Base-by-base conservation (phyloP, 2,329 filamentous ascomycete species). In the Akanthomyces dipterigenus region DNA sequence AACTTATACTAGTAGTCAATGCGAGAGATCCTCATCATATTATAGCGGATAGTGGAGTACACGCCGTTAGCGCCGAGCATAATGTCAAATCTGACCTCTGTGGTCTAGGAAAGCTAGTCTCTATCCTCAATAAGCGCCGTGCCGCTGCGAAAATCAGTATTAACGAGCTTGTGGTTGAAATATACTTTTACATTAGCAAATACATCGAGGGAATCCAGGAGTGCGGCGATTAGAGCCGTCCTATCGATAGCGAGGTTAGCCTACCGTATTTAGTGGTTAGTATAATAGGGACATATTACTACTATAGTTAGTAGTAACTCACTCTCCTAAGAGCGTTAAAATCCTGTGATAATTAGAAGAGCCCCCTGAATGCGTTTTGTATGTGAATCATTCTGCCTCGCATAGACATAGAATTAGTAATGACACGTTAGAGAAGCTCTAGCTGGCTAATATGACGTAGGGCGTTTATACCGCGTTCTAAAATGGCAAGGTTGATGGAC, bases 381-480 rank as follows among this genome's bases (percentile, higher is more conserved):
- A 90, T 86, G 71, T 99, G 95, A 65, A 99, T 96, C 95, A 99
- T 98, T 31, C 95, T 90, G 12, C 93, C 95, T 72, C 88, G 81
- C 91, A 99, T 97, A 14, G 93, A 93, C 63, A 97, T 91, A 0
- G 93, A 93, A 55, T 88, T 84, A 1, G 78, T 78, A 68, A 96
- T 81, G 38, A 98, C 85, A 67, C 87, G 81, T 14, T 93, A 82
- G 40, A 96, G 78, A 40, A 98, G 82, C 3, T 80, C 82, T 3
- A 84, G 76, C 38, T 87, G 82, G 26, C 85, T 84, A 1, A 90
- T 85, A 67, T 89, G 79, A 57, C 84, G 83, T 75, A 99, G 87
- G 24, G 93, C 90, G 73, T 93, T 90, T 72, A 98, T 93, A 36
- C 95, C 95, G 62, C 95, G 87, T 72, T 98, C 93, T 0, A 95